Base-by-base conservation (phyloP, 108 stramenopile species). In the Skeletonema marinoi region DNA sequence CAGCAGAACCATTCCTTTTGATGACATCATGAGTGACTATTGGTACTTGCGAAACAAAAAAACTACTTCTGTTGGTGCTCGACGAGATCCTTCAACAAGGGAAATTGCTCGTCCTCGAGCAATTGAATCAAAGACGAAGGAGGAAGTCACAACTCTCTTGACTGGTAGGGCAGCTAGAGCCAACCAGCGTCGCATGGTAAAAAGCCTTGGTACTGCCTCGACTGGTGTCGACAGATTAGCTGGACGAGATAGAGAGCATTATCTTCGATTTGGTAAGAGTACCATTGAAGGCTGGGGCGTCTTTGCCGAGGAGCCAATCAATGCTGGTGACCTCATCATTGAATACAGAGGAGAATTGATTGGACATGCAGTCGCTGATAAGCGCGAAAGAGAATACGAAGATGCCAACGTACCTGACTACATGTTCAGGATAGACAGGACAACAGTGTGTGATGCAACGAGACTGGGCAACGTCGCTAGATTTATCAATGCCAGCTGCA, bases 271-370 rank as follows among this genome's bases (percentile, higher is more conserved):
- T 66, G 92, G 81, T 29, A 83, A 87, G 32, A 90, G 89, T 50
- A 50, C n/a, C 12, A 92, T 95, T 50, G 92, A 95, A 77, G 89
- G 83, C 11, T 95, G 94, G 94, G 94, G 94, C 31, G 94, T 95
- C 6, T 93, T 92, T 74, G 84, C 90, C 3, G 88, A 92, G 33
- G 82, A 83, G 48, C 79, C 80, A 2, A 89, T 95, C 33, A 68
- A 60, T 39, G 73, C 80, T 35, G 92, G 89, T 31, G 96, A 92
- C 19, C 78, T 97, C 70, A 88, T 99, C 32, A 85, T 96, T 32
- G 98, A 99, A 78, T 99, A 99, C 78, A 68, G 92, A 42, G 98
- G 98, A 11, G 96, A 96, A 75, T 46, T 97, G 31, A 95, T 99
- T 77, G 84, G 96, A 11, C 88, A 92, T 62, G 86, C 89, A 7